Evolutionary conservation across 441 rosid species (phyloP).

Genomic region (Monsonia emarginata): DNA sequence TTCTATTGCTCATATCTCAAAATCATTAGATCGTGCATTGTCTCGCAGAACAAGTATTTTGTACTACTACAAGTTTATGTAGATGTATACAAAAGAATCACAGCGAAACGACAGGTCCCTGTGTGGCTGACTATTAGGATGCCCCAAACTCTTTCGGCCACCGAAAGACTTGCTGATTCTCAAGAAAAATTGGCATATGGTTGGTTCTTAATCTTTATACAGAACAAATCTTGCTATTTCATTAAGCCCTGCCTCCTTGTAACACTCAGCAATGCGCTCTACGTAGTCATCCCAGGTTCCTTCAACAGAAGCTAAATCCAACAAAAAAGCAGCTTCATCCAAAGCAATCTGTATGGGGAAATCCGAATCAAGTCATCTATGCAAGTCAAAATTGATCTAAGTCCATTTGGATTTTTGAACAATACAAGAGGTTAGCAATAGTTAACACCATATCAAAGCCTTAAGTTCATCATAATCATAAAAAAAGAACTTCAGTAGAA

Average conservation of each 20-base stretch:
- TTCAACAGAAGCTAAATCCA: slow-evolving; percentile 74
- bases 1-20: background rate
- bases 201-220: slow-evolving; percentile 36
- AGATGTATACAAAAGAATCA: background rate
- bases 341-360: slow-evolving; percentile 36
- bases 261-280: slow-evolving; percentile 51
- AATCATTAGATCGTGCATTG: background rate
- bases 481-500: background rate
- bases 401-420: background rate
- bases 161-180: background rate
- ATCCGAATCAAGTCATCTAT: background rate
- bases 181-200: background rate
- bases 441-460: background rate
- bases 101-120: background rate
- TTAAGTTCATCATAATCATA: background rate
- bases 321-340: slow-evolving; percentile 75
- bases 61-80: background rate
- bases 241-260: slow-evolving; percentile 48
- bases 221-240: slow-evolving; percentile 50
- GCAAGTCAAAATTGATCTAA: background rate
- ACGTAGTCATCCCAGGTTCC: slow-evolving; percentile 54
- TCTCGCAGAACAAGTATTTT: no score
- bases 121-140: background rate
- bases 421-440: background rate
- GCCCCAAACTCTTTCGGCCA: background rate